Evolutionary conservation across 1,284 basidiomycete genomes (phyloP).

Genomic region (Rhodotorula sp.): DNA sequence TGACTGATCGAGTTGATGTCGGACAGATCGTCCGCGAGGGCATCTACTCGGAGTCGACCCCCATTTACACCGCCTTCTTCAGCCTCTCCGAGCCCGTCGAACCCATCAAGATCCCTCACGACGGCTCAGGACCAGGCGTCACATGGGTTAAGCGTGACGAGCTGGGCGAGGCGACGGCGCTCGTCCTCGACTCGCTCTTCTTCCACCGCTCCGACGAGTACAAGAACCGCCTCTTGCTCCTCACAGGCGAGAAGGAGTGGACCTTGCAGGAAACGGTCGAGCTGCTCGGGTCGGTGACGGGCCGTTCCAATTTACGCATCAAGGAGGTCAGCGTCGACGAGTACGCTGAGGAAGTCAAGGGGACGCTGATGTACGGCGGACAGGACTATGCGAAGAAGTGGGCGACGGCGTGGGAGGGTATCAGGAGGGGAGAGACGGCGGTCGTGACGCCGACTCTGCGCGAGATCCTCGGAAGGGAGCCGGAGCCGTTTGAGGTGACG

Average conservation of each 20-base stretch:
- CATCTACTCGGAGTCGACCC: slow-evolving; percentile 1
- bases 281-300: neutral
- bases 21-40: slow-evolving; percentile 6
- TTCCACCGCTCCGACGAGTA: neutral
- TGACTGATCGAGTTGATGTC: rapidly evolving
- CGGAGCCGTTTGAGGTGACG: neutral
- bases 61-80: slow-evolving; percentile 9
- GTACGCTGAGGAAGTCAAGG: neutral
- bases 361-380: neutral
- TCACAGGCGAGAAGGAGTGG: neutral
- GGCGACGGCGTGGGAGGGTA: slow-evolving; percentile 4
- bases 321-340: neutral
- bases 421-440: neutral
- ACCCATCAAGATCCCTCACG: slow-evolving; percentile 6
- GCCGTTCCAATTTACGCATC: neutral
- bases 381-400: neutral
- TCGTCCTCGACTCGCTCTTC: neutral
- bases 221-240: neutral
- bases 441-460: neutral
- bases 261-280: neutral
- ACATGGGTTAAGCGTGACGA: slow-evolving; percentile 8
- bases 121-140: slow-evolving; percentile 2
- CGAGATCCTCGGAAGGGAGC: neutral
- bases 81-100: neutral
- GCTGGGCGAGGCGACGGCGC: slow-evolving; percentile 5